These are phyloP conservation scores for Tuber indicum DNA, from an alignment of 495 filamentous ascomycete genomes.

Conservation along the genomic window DNA sequence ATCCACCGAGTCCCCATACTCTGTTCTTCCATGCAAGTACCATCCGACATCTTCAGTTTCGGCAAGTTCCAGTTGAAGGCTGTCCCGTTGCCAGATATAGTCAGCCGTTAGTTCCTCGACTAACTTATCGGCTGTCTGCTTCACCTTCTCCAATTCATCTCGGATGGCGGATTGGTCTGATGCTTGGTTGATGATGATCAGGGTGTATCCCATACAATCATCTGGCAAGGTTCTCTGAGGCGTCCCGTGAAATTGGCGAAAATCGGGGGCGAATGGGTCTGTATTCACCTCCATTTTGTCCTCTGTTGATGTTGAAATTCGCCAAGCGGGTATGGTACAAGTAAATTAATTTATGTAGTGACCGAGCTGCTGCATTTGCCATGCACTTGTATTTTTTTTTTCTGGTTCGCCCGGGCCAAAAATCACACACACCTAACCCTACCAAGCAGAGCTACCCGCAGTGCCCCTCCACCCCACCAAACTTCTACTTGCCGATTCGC, in stretches of 20 bases:
- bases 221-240: constrained; percentile 69
- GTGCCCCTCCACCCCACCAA: not conserved
- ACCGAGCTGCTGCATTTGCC: too few species aligned
- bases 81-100: constrained; percentile 93
- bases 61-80: constrained; percentile 57
- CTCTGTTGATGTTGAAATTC: not conserved
- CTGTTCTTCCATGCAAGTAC: constrained; percentile 37
- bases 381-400: too few species aligned
- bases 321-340: not conserved
- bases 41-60: constrained; percentile 52
- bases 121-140: constrained; percentile 59
- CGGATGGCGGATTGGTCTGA: constrained; percentile 50
- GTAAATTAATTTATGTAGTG: too few species aligned
- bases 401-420: not conserved
- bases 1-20: constrained; percentile 88
- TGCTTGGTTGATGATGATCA: constrained; percentile 61
- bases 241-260: constrained; percentile 52
- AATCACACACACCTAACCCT: not conserved
- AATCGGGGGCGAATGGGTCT: constrained; percentile 32
- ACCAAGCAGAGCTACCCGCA: not conserved
- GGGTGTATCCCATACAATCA: constrained; percentile 77
- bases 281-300: not conserved
- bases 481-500: not conserved
- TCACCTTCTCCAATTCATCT: constrained; percentile 60
- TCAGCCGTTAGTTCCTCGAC: constrained; percentile 50